Conservation (phyloP, 2,329 filamentous ascomycete species). For the Penicillium occitanis region DNA sequence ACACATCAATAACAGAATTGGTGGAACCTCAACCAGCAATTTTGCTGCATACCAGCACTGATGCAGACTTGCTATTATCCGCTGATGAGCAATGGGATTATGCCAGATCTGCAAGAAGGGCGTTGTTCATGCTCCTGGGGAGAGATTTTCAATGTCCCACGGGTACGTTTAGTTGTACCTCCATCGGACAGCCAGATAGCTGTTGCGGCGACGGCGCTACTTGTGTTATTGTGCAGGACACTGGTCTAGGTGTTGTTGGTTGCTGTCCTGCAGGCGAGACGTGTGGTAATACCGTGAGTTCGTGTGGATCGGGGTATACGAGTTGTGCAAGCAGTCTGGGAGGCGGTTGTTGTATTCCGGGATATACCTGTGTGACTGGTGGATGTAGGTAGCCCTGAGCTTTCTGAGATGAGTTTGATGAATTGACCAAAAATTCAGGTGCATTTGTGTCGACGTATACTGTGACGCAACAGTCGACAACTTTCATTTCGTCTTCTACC, state of each 20-base stretch:
- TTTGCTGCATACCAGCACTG: constrained; percentile 24
- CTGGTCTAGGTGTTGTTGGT: constrained; percentile 57
- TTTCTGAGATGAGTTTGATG: background rate
- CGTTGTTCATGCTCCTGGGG: constrained; percentile 33
- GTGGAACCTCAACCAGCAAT: constrained; percentile 25
- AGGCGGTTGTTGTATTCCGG: constrained; percentile 63
- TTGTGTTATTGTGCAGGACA: constrained; percentile 56
- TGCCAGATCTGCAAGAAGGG: constrained; percentile 20
- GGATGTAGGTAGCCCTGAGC: constrained; percentile 48
- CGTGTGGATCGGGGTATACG: constrained; percentile 55
- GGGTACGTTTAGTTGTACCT: constrained; percentile 55
- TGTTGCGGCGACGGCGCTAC: constrained; percentile 57
- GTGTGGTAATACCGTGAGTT: constrained; percentile 54
- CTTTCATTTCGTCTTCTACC: constrained; percentile 34
- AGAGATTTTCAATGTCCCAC: constrained; percentile 59
- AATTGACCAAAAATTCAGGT: constrained; percentile 25
- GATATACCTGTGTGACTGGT: constrained; percentile 56
- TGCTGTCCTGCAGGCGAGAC: constrained; percentile 58
- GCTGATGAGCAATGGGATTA: constrained; percentile 1
- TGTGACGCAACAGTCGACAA: constrained; percentile 35
- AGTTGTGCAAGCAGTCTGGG: constrained; percentile 56
- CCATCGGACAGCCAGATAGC: constrained; percentile 57
- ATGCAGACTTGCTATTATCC: background rate
- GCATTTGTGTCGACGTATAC: constrained; percentile 38
- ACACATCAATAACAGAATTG: background rate